phyloP scores from a whole-genome alignment of 441 rosid genomes.

The Melastoma candidum region DNA sequence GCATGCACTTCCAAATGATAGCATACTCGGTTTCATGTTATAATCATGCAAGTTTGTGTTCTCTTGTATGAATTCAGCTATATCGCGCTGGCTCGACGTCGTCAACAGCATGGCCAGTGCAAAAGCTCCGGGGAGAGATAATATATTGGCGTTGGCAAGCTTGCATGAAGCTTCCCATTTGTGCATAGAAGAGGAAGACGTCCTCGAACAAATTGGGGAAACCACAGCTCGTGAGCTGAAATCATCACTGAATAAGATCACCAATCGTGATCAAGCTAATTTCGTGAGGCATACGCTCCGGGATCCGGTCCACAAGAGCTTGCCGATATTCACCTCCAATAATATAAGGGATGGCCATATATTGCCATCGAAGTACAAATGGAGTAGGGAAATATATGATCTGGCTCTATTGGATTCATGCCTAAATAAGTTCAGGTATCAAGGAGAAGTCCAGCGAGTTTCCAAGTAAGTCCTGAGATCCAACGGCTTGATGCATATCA shows the following conservation, averaged over 20 bases:
- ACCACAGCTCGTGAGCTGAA: slow-evolving; percentile 19
- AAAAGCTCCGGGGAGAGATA: slow-evolving; percentile 16
- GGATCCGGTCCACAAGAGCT: slow-evolving; percentile 36
- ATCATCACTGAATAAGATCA: slow-evolving; percentile 5
- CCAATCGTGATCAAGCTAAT: slow-evolving; percentile 10
- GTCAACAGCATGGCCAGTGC: slow-evolving; percentile 7
- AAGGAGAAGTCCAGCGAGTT: no score
- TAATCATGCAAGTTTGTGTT: no score
- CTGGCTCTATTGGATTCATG: slow-evolving; percentile 28
- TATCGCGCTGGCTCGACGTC: slow-evolving; percentile 22
- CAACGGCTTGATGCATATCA: no score
- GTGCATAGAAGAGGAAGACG: slow-evolving; percentile 24
- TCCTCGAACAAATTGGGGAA: slow-evolving; percentile 24
- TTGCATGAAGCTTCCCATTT: slow-evolving; percentile 38
- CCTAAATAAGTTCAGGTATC: no score
- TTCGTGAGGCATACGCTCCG: slow-evolving; percentile 20
- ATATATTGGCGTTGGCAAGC: slow-evolving; percentile 25
- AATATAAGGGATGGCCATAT: slow-evolving; percentile 4
- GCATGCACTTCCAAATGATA: background rate
- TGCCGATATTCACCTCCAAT: slow-evolving; percentile 24
- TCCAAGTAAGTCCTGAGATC: no score
- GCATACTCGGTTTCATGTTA: background rate
- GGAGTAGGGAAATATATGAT: slow-evolving; percentile 23
- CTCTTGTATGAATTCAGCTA: slow-evolving; percentile 17
- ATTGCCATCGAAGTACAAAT: slow-evolving; percentile 1